Evolutionary conservation across 164 flowering plant genomes (phyloP).

Genomic region (Kalanchoe fedtschenkoi): DNA sequence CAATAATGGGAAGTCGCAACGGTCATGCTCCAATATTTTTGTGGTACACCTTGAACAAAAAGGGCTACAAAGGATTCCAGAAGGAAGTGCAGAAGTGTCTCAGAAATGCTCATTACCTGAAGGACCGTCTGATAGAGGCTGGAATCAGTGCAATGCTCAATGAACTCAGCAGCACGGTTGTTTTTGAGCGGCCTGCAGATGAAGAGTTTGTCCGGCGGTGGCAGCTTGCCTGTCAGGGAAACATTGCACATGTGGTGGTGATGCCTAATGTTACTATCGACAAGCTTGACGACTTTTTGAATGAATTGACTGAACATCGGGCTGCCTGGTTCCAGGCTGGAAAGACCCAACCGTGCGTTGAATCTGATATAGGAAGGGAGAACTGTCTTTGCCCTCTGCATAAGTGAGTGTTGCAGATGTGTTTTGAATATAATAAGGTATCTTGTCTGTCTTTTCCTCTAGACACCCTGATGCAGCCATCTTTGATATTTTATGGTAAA

Average conservation of each 20-base stretch:
- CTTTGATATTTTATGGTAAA: neutral
- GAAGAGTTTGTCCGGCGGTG: slow-evolving; percentile 80
- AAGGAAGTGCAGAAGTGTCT: slow-evolving; percentile 94
- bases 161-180: slow-evolving; percentile 95
- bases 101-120: slow-evolving; percentile 82
- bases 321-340: slow-evolving; percentile 56
- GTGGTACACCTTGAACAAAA: slow-evolving; percentile 85
- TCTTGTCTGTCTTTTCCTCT: neutral
- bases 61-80: slow-evolving; percentile 90
- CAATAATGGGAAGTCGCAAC: slow-evolving; percentile 94
- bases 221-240: slow-evolving; percentile 95
- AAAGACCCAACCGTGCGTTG: slow-evolving; percentile 54
- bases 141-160: slow-evolving; percentile 92
- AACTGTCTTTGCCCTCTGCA: slow-evolving; percentile 60
- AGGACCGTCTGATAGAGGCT: slow-evolving; percentile 51
- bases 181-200: slow-evolving; percentile 76
- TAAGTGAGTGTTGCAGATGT: slow-evolving; percentile 27
- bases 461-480: neutral
- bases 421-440: neutral
- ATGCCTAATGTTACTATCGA: slow-evolving; percentile 82
- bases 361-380: slow-evolving; percentile 49
- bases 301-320: slow-evolving; percentile 46
- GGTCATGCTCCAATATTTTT: slow-evolving; percentile 96
- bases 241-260: slow-evolving; percentile 88
- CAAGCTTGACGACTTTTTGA: slow-evolving; percentile 62